phyloP scores from a whole-genome alignment of 23 red algal species.

The Gracilaria vermiculophylla region DNA sequence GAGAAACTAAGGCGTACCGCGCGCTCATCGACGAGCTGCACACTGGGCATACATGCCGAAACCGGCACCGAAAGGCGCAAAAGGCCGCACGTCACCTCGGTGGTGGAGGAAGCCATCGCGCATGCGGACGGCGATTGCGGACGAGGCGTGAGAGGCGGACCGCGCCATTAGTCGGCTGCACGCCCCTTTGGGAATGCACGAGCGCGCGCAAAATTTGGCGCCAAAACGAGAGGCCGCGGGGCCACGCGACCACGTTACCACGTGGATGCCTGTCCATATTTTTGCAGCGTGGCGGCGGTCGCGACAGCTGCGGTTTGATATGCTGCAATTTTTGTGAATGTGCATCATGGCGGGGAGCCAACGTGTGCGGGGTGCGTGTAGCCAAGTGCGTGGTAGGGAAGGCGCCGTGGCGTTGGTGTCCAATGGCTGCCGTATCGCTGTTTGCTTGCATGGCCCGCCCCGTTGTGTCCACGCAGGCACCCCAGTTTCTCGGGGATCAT shows the following conservation, averaged over 20 bases:
- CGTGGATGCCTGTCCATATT: background rate
- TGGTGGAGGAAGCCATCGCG: background rate
- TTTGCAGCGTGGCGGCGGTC: background rate
- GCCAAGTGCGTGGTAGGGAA: background rate
- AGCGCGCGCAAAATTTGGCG: background rate
- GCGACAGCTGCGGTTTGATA: too few relatives aligned
- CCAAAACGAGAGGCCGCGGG: background rate
- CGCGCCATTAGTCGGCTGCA: background rate
- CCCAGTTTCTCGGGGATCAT: too few relatives aligned
- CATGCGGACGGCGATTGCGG: background rate
- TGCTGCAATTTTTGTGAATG: too few relatives aligned
- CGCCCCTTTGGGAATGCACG: background rate
- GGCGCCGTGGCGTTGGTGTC: background rate
- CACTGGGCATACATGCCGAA: slow-evolving; percentile 13
- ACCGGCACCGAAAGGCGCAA: slow-evolving; percentile 19
- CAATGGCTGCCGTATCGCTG: background rate
- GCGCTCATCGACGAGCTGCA: background rate
- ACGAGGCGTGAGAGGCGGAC: background rate
- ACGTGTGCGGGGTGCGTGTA: background rate
- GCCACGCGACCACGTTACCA: background rate
- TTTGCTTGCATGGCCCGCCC: background rate
- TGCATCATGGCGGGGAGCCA: background rate
- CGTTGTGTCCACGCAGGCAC: background rate
- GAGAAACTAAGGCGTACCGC: slow-evolving; percentile 25
- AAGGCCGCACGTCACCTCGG: slow-evolving; percentile 14